Percentiles rank a stretch among this genome's conserved stretches.
Evolutionary conservation across 1,139 yeast genomes (phyloP).

Genomic region (Saccharomycopsis crataegensis): DNA sequence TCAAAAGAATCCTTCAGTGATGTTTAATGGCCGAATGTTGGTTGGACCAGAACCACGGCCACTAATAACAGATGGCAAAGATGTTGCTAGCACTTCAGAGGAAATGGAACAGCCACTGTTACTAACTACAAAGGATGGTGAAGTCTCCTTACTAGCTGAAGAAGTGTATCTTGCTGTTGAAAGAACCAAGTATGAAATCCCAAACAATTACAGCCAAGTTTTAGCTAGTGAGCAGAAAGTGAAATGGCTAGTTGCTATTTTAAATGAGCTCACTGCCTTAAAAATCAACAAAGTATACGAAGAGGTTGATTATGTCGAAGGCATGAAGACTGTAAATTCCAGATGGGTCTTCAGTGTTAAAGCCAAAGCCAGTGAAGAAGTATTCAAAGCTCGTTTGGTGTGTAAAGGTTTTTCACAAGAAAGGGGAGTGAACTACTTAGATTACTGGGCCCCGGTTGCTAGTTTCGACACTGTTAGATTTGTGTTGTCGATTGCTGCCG

Average conservation of each 20-base stretch:
- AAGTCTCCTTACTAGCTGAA: too few species aligned
- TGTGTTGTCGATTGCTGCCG: conserved; percentile 7
- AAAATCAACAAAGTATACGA: background rate
- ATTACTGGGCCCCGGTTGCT: background rate
- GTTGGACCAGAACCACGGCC: too few species aligned
- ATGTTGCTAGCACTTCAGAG: too few species aligned
- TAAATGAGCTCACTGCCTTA: background rate
- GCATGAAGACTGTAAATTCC: background rate
- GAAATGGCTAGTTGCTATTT: background rate
- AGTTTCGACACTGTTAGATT: conserved; percentile 1
- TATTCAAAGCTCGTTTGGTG: background rate
- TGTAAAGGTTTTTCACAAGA: background rate
- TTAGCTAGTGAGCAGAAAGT: background rate
- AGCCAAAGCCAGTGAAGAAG: background rate
- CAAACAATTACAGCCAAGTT: conserved; percentile 4
- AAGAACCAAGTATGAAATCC: background rate
- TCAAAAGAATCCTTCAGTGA: too few species aligned
- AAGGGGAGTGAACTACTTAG: too few species aligned
- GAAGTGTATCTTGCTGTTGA: background rate
- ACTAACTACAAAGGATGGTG: too few species aligned
- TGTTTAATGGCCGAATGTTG: too few species aligned
- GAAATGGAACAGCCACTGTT: too few species aligned
- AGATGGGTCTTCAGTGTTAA: background rate
- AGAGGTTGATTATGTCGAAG: background rate
- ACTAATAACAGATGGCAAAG: too few species aligned